Conservation (phyloP, 2,329 filamentous ascomycete genomes). For the Lasiodiplodia sp. region DNA sequence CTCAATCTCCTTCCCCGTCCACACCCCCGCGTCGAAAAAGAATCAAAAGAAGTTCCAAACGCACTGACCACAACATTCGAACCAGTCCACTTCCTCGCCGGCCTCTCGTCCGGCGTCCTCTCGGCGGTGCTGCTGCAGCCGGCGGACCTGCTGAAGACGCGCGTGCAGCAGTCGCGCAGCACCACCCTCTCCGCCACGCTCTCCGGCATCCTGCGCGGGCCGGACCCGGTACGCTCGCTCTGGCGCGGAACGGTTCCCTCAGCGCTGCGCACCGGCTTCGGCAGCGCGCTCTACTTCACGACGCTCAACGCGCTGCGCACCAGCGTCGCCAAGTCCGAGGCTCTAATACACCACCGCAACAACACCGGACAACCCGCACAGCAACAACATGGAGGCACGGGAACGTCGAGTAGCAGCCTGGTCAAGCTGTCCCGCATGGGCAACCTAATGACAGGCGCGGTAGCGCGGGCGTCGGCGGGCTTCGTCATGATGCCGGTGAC, state of each 20-base stretch:
- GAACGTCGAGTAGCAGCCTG: slow-evolving; percentile 58
- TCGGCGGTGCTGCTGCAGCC: slow-evolving; percentile 93
- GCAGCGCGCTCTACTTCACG: slow-evolving; percentile 93
- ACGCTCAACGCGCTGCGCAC: slow-evolving; percentile 85
- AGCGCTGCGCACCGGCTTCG: slow-evolving; percentile 90
- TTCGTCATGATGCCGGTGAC: slow-evolving; percentile 95
- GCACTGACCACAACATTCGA: neutral
- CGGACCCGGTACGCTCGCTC: slow-evolving; percentile 73
- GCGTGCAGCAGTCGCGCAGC: slow-evolving; percentile 84
- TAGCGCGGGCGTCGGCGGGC: slow-evolving; percentile 84
- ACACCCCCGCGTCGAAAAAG: neutral
- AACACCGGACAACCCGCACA: slow-evolving; percentile 1
- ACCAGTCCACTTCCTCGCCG: slow-evolving; percentile 81
- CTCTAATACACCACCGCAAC: neutral
- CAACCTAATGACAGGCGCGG: slow-evolving; percentile 85
- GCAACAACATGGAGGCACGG: slow-evolving; percentile 27
- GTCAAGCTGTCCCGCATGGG: slow-evolving; percentile 83
- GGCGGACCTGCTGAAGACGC: slow-evolving; percentile 94
- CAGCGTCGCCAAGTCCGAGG: slow-evolving; percentile 27
- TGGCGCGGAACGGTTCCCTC: slow-evolving; percentile 95
- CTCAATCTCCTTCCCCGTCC: neutral
- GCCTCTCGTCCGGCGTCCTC: slow-evolving; percentile 83
- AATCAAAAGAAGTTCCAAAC: neutral
- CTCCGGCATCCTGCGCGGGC: slow-evolving; percentile 71
- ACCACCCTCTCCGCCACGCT: slow-evolving; percentile 73